A percentile compares a stretch with the other conserved stretches of the same genome.
Conservation (phyloP, 1,284 basidiomycete genomes). For the Phenoliferia sp. region DNA sequence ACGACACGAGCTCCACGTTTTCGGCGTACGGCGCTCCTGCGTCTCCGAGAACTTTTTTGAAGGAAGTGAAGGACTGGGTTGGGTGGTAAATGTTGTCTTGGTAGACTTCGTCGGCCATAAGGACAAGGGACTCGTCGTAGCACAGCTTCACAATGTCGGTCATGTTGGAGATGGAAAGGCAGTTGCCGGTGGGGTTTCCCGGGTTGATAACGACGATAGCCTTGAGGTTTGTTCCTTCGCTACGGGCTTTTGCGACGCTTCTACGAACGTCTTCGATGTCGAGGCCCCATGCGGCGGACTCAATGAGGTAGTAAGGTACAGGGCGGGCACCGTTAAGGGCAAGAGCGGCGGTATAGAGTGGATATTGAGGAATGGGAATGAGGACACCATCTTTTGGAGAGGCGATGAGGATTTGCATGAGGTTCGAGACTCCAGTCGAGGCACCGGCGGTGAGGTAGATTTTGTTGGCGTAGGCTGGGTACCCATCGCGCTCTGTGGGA, state of each 20-base stretch:
- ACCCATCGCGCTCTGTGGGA: slow-evolving; percentile 72
- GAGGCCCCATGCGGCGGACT: slow-evolving; percentile 79
- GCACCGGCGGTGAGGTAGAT: slow-evolving; percentile 95
- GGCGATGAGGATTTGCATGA: slow-evolving; percentile 74
- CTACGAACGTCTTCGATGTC: slow-evolving; percentile 63
- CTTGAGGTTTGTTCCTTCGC: slow-evolving; percentile 62
- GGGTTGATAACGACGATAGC: slow-evolving; percentile 94
- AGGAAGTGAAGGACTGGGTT: slow-evolving; percentile 75
- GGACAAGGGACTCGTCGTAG: slow-evolving; percentile 75
- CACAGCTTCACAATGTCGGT: slow-evolving; percentile 70
- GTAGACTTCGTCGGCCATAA: slow-evolving; percentile 94
- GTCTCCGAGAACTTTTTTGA: slow-evolving; percentile 75
- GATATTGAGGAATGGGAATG: slow-evolving; percentile 98
- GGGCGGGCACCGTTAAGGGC: slow-evolving; percentile 76
- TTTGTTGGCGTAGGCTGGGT: slow-evolving; percentile 71
- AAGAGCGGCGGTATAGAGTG: slow-evolving; percentile 90
- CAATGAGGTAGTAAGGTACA: slow-evolving; percentile 84
- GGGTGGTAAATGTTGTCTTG: slow-evolving; percentile 79
- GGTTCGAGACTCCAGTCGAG: slow-evolving; percentile 81
- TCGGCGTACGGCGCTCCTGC: slow-evolving; percentile 52
- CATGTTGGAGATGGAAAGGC: slow-evolving; percentile 68
- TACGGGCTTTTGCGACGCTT: slow-evolving; percentile 62
- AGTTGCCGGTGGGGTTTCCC: slow-evolving; percentile 87
- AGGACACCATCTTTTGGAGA: slow-evolving; percentile 65
- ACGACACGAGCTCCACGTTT: slow-evolving; percentile 72